These are phyloP conservation scores for Spergularia marina DNA, from an alignment of 148 eudicot genomes.

Conservation along the genomic window DNA sequence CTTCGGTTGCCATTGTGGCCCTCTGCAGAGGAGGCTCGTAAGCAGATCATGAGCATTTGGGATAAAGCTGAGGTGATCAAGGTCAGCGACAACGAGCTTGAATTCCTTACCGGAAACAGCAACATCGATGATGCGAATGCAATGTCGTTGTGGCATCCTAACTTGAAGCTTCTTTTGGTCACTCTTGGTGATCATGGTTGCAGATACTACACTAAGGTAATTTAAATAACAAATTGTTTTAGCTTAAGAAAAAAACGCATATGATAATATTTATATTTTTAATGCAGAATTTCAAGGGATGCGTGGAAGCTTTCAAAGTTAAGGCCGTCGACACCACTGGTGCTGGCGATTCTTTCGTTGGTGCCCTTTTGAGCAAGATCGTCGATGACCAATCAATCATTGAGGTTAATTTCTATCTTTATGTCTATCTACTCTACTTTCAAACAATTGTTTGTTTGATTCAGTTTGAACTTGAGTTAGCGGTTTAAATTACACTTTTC, in stretches of 20 bases:
- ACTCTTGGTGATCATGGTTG: constrained; percentile 95
- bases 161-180: constrained; percentile 73
- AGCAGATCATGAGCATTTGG: constrained; percentile 91
- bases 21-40: constrained; percentile 58
- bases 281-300: constrained; percentile 59
- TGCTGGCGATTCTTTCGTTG: constrained; percentile 87
- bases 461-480: no score
- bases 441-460: no score
- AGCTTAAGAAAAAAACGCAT: neutral
- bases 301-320: constrained; percentile 59
- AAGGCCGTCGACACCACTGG: constrained; percentile 78
- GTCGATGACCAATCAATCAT: constrained; percentile 61
- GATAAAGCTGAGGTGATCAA: constrained; percentile 80
- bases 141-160: constrained; percentile 72
- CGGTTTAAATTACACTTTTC: no score
- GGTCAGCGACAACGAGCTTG: constrained; percentile 76
- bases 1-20: constrained; percentile 85
- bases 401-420: constrained; percentile 37
- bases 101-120: constrained; percentile 62
- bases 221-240: no score
- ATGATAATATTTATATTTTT: no score
- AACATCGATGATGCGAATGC: constrained; percentile 65
- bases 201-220: constrained; percentile 81
- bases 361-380: constrained; percentile 65
- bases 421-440: neutral